A percentile compares a stretch with the other conserved stretches of the same genome.
Evolutionary conservation across 768 basidiomycete species (phyloP).

Genomic region (Boletus pseudopeckii): DNA sequence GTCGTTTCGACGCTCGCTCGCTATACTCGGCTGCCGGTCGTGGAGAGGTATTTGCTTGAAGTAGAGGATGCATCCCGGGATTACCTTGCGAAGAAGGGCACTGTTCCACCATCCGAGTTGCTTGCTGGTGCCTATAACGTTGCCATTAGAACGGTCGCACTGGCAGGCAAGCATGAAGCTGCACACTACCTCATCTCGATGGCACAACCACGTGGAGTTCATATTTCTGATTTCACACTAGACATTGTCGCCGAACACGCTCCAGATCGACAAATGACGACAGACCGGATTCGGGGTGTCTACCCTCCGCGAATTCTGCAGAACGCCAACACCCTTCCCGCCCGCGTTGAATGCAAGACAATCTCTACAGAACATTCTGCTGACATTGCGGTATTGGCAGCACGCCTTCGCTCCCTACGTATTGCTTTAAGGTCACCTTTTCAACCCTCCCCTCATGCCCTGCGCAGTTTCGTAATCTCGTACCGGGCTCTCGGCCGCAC

Average conservation of each 20-base stretch:
- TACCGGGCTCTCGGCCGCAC: conserved; percentile 23
- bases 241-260: conserved; percentile 29
- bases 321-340: background rate
- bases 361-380: background rate
- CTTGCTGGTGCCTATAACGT: conserved; percentile 30
- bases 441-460: conserved; percentile 20
- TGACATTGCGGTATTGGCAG: conserved; percentile 12
- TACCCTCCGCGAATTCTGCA: conserved; percentile 14
- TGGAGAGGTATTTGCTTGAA: conserved; percentile 38
- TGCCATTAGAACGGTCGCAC: conserved; percentile 41
- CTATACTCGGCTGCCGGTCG: conserved; percentile 36
- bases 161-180: conserved; percentile 35
- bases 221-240: conserved; percentile 38
- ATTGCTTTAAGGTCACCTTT: conserved; percentile 19
- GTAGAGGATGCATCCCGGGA: conserved; percentile 17
- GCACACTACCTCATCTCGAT: conserved; percentile 47
- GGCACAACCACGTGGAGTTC: conserved; percentile 26
- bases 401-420: conserved; percentile 26
- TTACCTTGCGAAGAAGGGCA: conserved; percentile 5
- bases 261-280: conserved; percentile 1
- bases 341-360: background rate
- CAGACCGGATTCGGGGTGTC: conserved; percentile 7
- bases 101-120: conserved; percentile 2
- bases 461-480: conserved; percentile 18
- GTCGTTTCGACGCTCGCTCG: conserved; percentile 42